Evolutionary conservation across 768 basidiomycete genomes (phyloP), one percentile per base, ranked within the genome.

Genomic region (Termitomyces sp.): DNA sequence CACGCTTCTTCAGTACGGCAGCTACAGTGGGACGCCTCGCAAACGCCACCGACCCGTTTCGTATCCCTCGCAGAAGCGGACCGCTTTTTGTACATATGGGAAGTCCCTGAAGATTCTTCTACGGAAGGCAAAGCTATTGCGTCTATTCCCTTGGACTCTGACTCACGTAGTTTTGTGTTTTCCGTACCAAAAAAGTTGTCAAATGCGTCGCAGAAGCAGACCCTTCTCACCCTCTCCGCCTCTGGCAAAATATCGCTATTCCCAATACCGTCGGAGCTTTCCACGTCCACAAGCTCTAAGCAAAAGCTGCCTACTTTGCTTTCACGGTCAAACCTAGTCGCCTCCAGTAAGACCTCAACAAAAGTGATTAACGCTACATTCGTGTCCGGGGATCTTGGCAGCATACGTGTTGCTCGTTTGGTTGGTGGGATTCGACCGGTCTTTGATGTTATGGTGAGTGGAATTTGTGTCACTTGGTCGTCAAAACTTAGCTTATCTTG

Each of bases 51-150:
- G 9, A 73, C 71, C 37, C 79, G 76, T 29, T 85, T 89, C 66
- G 67, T 84, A 51, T 84, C 87, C 4, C 73, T 75, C 46, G 87
- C 87, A 12, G 81, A 87, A 65, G 74, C 71, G 7, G 87, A 89
- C 66, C 80, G 86, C 29, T 79, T 83, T 57, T 68, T 86, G 8
- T 82, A 84, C 56, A 68, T 86, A 17, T 89, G 87, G 87, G 76
- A 82, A 57, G 66, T 81, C 21, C 75, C 79, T 37, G 68, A 75
- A 40, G 68, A 68, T 3, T 64, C 75, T 10, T 69, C 73, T 16
- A 62, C 66, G 14, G 76, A 80, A 62, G 82, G 84, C 32, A 82
- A 74, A 61, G 73, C 85, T n/a, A 65, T 79, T 19, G 85, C 85
- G 16, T 82, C 82, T 5, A 76, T 85, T 5, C 79, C 85, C 14